Conservation (phyloP, 352 stramenopile species). For the Globisporangium orthogonon region DNA sequence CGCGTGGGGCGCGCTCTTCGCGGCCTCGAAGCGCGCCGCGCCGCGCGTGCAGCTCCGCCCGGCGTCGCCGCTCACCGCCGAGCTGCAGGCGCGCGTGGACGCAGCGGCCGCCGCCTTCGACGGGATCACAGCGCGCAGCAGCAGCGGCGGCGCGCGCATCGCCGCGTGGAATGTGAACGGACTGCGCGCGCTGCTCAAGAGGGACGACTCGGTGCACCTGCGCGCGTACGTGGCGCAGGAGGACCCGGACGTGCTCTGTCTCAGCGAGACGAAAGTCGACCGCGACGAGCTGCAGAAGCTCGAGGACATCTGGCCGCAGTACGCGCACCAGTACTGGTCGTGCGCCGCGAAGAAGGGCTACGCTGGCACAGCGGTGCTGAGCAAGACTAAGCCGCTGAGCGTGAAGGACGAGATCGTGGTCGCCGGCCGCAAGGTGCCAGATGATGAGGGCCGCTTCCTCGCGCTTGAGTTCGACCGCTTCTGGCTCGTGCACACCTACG, state of each 20-base stretch:
- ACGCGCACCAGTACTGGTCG: slow-evolving; percentile 71
- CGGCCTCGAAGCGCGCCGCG: slow-evolving; percentile 8
- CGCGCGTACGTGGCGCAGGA: slow-evolving; percentile 73
- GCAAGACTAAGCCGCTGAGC: slow-evolving; percentile 63
- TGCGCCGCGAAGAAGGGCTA: slow-evolving; percentile 79
- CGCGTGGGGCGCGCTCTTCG: slow-evolving; percentile 39
- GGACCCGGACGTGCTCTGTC: slow-evolving; percentile 72
- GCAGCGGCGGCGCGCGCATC: slow-evolving; percentile 22
- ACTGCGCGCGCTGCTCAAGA: slow-evolving; percentile 69
- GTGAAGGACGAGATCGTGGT: slow-evolving; percentile 58
- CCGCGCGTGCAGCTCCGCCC: slow-evolving; percentile 15
- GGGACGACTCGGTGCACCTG: slow-evolving; percentile 55
- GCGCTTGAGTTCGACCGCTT: slow-evolving; percentile 68
- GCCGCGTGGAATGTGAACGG: slow-evolving; percentile 85
- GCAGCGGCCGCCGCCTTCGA: slow-evolving; percentile 35
- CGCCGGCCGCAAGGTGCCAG: slow-evolving; percentile 31
- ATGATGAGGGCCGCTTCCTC: slow-evolving; percentile 76
- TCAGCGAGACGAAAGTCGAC: slow-evolving; percentile 86
- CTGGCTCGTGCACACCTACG: slow-evolving; percentile 86
- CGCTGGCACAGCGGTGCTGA: slow-evolving; percentile 64
- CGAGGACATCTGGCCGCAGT: slow-evolving; percentile 68
- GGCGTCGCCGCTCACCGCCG: slow-evolving; percentile 20
- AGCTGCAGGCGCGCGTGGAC: slow-evolving; percentile 43
- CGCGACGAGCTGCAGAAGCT: slow-evolving; percentile 64
- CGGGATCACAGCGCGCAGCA: slow-evolving; percentile 25